Base-by-base conservation (phyloP, 2,329 filamentous ascomycete species). In the Trichoderma semiorbis region DNA sequence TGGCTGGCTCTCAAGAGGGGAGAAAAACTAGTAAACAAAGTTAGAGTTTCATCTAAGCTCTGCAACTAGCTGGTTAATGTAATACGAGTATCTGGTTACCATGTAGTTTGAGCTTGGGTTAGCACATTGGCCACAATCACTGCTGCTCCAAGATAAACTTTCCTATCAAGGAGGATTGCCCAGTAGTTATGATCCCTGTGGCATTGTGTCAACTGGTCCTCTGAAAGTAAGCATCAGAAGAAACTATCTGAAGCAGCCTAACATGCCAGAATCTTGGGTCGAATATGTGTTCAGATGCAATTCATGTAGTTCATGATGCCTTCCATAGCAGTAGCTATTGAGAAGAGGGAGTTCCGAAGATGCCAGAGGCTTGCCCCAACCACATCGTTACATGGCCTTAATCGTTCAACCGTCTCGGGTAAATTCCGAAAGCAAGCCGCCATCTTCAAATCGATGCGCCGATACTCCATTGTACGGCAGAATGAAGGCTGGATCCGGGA, bases 11-110 rank as follows among this genome's bases (percentile, higher is more conserved):
- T 18, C 24, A 50, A 50, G 18, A 26, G 18, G 28, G 34, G 50
- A 21, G 34, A 60, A 16, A 36, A 71, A 36, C 34, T 26, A 18
- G 26, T 43, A 50, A 28, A 26, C 16, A 60, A 66, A 34, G 61
- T 65, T 66, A 34, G 60, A 58, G 32, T 43, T 71, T 36, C 53
- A 65, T 58, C 69, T 28, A 55, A 50, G 66, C 57, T 62, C 24
- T 47, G 39, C 36, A 30, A 16, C 57, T 69, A 69, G 64, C 34
- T 11, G 28, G 24, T 12, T 43, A 58, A 5, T 43, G 39, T n/a
- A 18, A 10, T 58, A 16, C 53, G 36, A 67, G 39, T n/a, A 36
- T 58, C 32, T 24, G 8, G 21, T 67, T 57, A 10, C 47, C 16
- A 7, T 53, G 28, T 36, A 58, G n/a, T 26, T 66, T 28, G 7